A percentile compares a stretch with the other conserved stretches of the same genome.
Evolutionary conservation across 768 basidiomycete species (phyloP).

Genomic region (Termitomyces sp.): DNA sequence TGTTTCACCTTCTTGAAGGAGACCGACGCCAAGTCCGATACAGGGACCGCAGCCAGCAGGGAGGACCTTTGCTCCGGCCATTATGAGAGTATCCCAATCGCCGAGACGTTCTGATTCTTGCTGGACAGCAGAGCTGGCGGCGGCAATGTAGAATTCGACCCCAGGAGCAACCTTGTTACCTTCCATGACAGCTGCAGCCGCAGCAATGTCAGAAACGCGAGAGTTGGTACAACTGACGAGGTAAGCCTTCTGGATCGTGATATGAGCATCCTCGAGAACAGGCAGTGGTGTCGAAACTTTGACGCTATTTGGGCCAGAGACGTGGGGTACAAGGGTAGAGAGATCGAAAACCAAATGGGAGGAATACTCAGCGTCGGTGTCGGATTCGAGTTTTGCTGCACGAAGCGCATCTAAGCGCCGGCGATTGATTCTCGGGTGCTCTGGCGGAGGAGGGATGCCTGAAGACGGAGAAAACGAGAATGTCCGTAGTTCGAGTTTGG

Average conservation of each 20-base stretch:
- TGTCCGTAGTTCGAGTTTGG: conserved; percentile 69
- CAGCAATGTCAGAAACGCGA: conserved; percentile 88
- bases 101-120: conserved; percentile 81
- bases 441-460: conserved; percentile 62
- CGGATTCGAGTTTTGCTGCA: conserved; percentile 51
- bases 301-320: conserved; percentile 97
- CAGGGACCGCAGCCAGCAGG: conserved; percentile 98
- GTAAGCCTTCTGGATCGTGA: conserved; percentile 94
- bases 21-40: conserved; percentile 90
- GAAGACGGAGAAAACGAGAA: conserved; percentile 50
- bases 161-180: conserved; percentile 78
- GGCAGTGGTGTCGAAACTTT: conserved; percentile 95
- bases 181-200: conserved; percentile 85
- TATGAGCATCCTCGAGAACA: conserved; percentile 61
- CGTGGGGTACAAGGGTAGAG: conserved; percentile 89
- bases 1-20: conserved; percentile 90
- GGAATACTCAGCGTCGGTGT: conserved; percentile 74
- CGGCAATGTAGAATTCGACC: conserved; percentile 97
- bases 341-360: conserved; percentile 90
- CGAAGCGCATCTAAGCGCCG: conserved; percentile 63
- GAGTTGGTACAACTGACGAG: conserved; percentile 98
- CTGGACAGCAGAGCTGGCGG: conserved; percentile 90
- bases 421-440: conserved; percentile 84
- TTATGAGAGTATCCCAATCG: conserved; percentile 82
- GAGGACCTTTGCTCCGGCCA: conserved; percentile 87